phyloP scores from a whole-genome alignment of 1,284 basidiomycete genomes.

The Bjerkandera adusta region DNA sequence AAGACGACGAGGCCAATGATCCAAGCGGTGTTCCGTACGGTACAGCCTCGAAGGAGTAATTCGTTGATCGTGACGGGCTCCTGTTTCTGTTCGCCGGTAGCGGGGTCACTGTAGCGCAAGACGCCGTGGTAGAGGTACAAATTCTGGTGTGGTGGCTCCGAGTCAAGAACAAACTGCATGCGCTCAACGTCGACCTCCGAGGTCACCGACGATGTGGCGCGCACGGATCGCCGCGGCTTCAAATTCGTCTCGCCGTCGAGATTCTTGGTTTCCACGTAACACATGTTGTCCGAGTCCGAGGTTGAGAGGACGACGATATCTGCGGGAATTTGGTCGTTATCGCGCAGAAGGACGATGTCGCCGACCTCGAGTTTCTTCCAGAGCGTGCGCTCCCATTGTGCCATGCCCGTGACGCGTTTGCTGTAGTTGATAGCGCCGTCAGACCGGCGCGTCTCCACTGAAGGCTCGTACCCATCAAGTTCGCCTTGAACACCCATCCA shows the following conservation, averaged over 20 bases:
- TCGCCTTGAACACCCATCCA: conserved; percentile 28
- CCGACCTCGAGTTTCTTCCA: conserved; percentile 99
- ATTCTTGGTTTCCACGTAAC: conserved; percentile 94
- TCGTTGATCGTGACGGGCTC: conserved; percentile 89
- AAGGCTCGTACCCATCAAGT: conserved; percentile 48
- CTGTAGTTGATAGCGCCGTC: conserved; percentile 81
- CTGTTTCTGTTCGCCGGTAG: conserved; percentile 50
- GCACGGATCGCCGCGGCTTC: conserved; percentile 81
- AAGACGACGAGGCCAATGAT: conserved; percentile 93
- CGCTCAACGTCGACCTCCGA: conserved; percentile 93
- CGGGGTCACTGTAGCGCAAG: conserved; percentile 66
- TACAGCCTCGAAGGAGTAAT: conserved; percentile 88
- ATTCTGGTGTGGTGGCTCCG: conserved; percentile 92
- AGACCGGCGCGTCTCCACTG: conserved; percentile 48
- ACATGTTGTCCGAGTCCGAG: conserved; percentile 81
- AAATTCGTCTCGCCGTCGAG: conserved; percentile 97
- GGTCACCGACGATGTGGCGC: conserved; percentile 73
- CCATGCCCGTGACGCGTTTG: conserved; percentile 65
- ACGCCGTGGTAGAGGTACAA: conserved; percentile 91
- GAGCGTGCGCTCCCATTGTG: conserved; percentile 91
- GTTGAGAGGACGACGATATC: conserved; percentile 91
- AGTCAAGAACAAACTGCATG: conserved; percentile 84
- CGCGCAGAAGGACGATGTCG: conserved; percentile 87
- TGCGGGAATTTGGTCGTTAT: conserved; percentile 95
- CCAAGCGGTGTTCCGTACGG: conserved; percentile 93